Percentiles rank a stretch among this genome's conserved stretches.
These are phyloP conservation scores for Colletotrichum sp. DNA, from an alignment of 2,329 filamentous ascomycete genomes.

Conservation along the genomic window DNA sequence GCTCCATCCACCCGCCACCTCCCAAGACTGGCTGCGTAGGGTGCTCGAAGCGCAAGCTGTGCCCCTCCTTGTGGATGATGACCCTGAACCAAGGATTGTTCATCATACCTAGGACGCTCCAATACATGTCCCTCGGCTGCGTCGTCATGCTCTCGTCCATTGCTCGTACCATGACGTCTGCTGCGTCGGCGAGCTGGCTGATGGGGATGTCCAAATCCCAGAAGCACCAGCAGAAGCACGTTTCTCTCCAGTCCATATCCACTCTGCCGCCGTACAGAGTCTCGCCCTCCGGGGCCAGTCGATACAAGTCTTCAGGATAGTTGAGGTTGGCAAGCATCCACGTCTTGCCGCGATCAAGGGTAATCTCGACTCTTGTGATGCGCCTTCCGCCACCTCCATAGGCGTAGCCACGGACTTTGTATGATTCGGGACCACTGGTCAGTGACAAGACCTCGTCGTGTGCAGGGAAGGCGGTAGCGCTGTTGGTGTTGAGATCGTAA, in stretches of 20 bases:
- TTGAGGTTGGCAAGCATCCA: conserved; percentile 81
- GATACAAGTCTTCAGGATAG: conserved; percentile 87
- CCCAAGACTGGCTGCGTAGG: conserved; percentile 82
- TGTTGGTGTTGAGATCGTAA: conserved; percentile 89
- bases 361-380: conserved; percentile 82
- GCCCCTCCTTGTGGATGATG: conserved; percentile 71
- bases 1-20: conserved; percentile 91
- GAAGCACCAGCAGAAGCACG: conserved; percentile 90
- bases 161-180: conserved; percentile 80
- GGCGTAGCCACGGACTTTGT: conserved; percentile 80
- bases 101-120: conserved; percentile 97
- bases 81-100: conserved; percentile 95
- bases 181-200: conserved; percentile 64
- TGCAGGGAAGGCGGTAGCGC: conserved; percentile 78
- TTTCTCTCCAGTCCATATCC: conserved; percentile 83
- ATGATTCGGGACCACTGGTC: conserved; percentile 44
- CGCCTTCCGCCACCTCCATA: conserved; percentile 88
- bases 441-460: conserved; percentile 74
- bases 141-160: conserved; percentile 92
- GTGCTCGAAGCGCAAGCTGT: conserved; percentile 78
- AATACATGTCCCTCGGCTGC: conserved; percentile 94
- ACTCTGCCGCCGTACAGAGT: conserved; percentile 77
- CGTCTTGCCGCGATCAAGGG: conserved; percentile 79
- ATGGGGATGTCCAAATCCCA: conserved; percentile 78
- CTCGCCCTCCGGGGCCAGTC: conserved; percentile 61